Percentiles rank a stretch among this genome's conserved stretches.
Evolutionary conservation across 2,329 filamentous ascomycete species (phyloP).

Genomic region (Xylariaceae sp.): DNA sequence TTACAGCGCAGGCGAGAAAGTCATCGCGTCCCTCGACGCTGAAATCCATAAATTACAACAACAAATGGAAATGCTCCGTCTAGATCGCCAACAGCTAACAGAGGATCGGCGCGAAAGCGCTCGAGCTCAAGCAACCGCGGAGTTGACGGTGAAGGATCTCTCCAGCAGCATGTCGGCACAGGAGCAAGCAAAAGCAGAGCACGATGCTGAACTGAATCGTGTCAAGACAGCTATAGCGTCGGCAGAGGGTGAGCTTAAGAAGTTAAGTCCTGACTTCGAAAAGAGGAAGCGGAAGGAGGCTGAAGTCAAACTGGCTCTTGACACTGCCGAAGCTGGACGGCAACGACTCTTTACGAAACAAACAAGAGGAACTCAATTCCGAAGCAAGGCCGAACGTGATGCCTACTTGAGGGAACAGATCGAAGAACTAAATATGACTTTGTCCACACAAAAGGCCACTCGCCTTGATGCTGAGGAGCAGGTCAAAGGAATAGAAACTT

Average conservation of each 20-base stretch:
- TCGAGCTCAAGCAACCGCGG: slow-evolving; percentile 76
- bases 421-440: slow-evolving; percentile 70
- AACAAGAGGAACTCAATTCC: slow-evolving; percentile 81
- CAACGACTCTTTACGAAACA: slow-evolving; percentile 89
- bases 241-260: slow-evolving; percentile 73
- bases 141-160: slow-evolving; percentile 79
- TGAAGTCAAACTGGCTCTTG: slow-evolving; percentile 67
- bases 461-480: slow-evolving; percentile 83
- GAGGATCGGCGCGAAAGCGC: slow-evolving; percentile 83
- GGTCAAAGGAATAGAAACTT: slow-evolving; percentile 65
- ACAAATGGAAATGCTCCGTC: slow-evolving; percentile 77
- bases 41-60: slow-evolving; percentile 79
- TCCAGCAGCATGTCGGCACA: slow-evolving; percentile 78
- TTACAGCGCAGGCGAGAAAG: slow-evolving; percentile 75
- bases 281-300: slow-evolving; percentile 71
- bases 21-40: slow-evolving; percentile 71
- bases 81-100: slow-evolving; percentile 84
- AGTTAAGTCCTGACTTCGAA: slow-evolving; percentile 75
- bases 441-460: slow-evolving; percentile 80
- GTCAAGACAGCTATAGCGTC: slow-evolving; percentile 72
- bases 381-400: slow-evolving; percentile 84
- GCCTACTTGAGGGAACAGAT: slow-evolving; percentile 78
- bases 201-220: slow-evolving; percentile 68
- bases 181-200: slow-evolving; percentile 68
- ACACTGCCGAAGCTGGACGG: slow-evolving; percentile 70